Evolutionary conservation across 257 asterid species (phyloP).

Genomic region (Pogostemon cablin): DNA sequence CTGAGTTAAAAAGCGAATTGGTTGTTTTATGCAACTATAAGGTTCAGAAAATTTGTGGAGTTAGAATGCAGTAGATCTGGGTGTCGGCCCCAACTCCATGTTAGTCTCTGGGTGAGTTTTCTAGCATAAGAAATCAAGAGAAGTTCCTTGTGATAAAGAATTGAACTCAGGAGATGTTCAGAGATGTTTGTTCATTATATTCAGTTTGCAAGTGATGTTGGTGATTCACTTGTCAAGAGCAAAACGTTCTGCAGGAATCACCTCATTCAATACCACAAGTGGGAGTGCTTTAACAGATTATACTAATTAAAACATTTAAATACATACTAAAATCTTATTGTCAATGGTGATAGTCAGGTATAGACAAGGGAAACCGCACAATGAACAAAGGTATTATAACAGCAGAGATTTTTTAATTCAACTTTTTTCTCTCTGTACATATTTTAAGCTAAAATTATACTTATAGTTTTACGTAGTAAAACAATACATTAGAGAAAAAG

Average conservation of each 20-base stretch:
- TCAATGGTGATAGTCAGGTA: slow-evolving; percentile 1
- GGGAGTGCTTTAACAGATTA: background rate
- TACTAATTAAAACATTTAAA: too few species aligned
- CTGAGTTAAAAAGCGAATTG: background rate
- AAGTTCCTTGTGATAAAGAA: background rate
- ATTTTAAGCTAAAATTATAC: slow-evolving; percentile 1
- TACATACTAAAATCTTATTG: background rate
- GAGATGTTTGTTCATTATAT: too few species aligned
- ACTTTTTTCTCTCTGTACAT: background rate
- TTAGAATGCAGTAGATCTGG: too few species aligned
- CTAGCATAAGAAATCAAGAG: background rate
- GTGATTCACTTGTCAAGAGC: background rate
- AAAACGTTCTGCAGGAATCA: background rate
- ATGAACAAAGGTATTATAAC: background rate
- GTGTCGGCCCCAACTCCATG: background rate
- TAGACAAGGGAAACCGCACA: background rate
- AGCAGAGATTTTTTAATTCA: background rate
- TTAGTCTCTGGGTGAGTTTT: background rate
- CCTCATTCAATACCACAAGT: too few species aligned
- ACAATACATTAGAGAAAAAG: slow-evolving; percentile 2
- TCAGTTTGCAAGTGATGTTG: background rate
- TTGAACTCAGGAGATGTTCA: background rate
- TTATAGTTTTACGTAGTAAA: background rate
- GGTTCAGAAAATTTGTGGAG: background rate
- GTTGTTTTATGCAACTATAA: background rate